Evolutionary conservation across 495 filamentous ascomycete species (phyloP), one percentile per base, ranked within the genome.

Genomic region (Aspergillus ostianus): DNA sequence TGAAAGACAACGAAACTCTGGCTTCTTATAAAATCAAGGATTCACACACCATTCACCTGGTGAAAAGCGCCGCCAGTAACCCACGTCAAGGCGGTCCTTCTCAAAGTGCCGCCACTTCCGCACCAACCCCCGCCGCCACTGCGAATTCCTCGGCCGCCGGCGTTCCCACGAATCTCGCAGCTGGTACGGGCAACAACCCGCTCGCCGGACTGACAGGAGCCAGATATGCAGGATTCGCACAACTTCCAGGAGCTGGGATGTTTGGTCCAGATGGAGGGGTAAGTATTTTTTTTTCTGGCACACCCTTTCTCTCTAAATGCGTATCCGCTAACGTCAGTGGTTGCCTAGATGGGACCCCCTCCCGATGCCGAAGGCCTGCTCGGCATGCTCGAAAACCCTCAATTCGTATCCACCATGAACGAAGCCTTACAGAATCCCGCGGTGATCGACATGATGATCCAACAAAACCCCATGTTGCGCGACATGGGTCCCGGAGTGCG

Each of bases 201-300:
- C 82, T 98, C 10, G 91, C 93, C 50, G 91, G 87, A 2, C 77
- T 99, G 69, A 99, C 95, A 2, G 94, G 95, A 30, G 95, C 95
- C 32, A 82, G 95, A 61, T 97, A 95, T 74, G 95, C 95, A 23
- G 95, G 95, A 3, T 90, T 93, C 72, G 89, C 90, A 36, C 90
- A 90, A 63, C 81, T 99, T 29, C 95, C 95, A 7, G 90, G 89
- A 51, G 86, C 87, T 27, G 91, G 90, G 53, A 84, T 94, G 75
- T 99, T 99, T 74, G 95, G 95, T 18, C 90, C 93, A 49, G 95
- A 99, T 74, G 94, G 94, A 60, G 95, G 95, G 46, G 95, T 98
- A 82, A 82, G 93, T 87, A 51, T 23, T 47, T 20, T 32, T 5
- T 26, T 51, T 41, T 41, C 19, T 20, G 23, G 23, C 2, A 26